Base-by-base conservation (phyloP, 1,139 yeast species). In the Taphrina sp. region DNA sequence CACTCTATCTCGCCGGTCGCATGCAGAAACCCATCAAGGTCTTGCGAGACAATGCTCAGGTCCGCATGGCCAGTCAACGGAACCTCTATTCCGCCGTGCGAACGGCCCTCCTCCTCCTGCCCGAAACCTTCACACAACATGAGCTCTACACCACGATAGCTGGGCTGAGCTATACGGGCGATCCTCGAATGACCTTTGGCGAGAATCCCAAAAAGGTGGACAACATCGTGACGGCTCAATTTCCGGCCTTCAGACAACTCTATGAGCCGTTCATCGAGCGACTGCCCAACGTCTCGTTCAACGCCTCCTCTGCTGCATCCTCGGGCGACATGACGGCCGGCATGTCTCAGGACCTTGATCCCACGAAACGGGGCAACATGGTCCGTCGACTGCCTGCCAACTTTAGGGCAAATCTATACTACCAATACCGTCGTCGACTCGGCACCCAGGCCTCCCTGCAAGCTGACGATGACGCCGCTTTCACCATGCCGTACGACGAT, bases 1-100 rank as follows among this genome's bases (percentile, higher is more conserved):
- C 92, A 0, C 77, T 92, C 63, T 92, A 92, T 65, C 68, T 92
- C 34, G 95, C 97, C 0, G 99, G 99, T 0, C 75, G 99, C 61
- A 73, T 94, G 59, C 98, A 92, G 64, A 92, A 92, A 66, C 99
- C 99, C 0, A 95, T 92, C 8, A 83, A 47, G 61, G 78, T 85
- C 33, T 69, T 90, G 37, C 76, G 80, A 57, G 84, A 81, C 60
- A 81, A 83, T 59, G 76, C 83, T 1, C 73, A 76, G 63, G 74
- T 86, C 12, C 74, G 80, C 60, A 77, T 81, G 58, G 76, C 85
- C 63, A 85, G 87, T 64, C 92, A 86, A 65, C 79, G 78, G 60
- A 94, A 92, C 66, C 73, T 92, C 60, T 76, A 82, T 58, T 83
- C 83, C 60, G 97, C 95, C 5, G 76, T 89, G 51, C 76, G 89